Conservation (phyloP, 75 land plant genomes). For the Selaginella tamariscina region DNA sequence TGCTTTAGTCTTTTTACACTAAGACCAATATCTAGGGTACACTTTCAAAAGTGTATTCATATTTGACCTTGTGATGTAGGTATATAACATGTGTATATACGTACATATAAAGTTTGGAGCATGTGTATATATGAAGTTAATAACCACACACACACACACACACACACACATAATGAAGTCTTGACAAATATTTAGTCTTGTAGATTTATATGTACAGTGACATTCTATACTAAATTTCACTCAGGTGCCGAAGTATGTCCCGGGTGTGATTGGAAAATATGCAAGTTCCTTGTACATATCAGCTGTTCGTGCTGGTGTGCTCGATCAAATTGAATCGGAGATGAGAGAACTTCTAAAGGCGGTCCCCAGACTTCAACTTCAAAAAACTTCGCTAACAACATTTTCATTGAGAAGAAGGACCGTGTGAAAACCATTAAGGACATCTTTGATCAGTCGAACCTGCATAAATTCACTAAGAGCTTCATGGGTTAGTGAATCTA, state of each 20-base stretch:
- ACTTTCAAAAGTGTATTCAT: no score
- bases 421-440: neutral
- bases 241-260: neutral
- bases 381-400: neutral
- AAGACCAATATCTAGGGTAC: no score
- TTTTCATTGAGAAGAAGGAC: neutral
- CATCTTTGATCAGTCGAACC: neutral
- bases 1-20: no score
- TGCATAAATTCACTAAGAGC: neutral
- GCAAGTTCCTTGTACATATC: neutral
- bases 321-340: neutral
- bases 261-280: neutral
- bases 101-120: no score
- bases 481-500: neutral
- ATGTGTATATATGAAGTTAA: no score
- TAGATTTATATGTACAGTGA: no score
- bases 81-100: no score
- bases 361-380: neutral
- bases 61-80: no score
- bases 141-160: no score
- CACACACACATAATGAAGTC: no score
- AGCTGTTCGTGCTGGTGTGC: neutral
- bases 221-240: no score
- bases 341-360: neutral
- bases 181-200: no score